Percentiles rank a stretch among this genome's conserved stretches.
These are phyloP conservation scores for Penicillium angulare DNA, from an alignment of 495 filamentous ascomycete species.

Conservation along the genomic window DNA sequence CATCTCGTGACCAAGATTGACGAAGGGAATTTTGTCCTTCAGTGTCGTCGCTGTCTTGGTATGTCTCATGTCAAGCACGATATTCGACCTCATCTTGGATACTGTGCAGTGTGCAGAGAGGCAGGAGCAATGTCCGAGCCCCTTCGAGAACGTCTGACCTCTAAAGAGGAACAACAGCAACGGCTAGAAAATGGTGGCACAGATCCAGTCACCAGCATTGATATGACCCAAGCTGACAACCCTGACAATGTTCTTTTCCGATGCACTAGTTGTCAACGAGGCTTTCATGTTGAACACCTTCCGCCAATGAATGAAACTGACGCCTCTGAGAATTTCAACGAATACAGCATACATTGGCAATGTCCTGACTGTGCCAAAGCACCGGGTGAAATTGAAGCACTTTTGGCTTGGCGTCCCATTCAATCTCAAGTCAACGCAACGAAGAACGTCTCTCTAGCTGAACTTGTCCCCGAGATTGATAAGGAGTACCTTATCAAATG, in stretches of 20 bases:
- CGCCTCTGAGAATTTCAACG: constrained; percentile 40
- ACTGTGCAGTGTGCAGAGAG: constrained; percentile 66
- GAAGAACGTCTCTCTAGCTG: no score
- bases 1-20: constrained; percentile 93
- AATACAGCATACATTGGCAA: constrained; percentile 67
- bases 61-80: constrained; percentile 62
- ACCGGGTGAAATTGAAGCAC: constrained; percentile 58
- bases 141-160: constrained; percentile 66
- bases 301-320: constrained; percentile 31
- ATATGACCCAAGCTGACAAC: constrained; percentile 68
- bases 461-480: constrained; percentile 63
- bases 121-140: constrained; percentile 61
- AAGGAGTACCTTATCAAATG: constrained; percentile 94
- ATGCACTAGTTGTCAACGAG: constrained; percentile 73
- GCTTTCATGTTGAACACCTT: constrained; percentile 80
- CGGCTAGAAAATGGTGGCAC: constrained; percentile 71
- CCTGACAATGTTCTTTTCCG: constrained; percentile 74
- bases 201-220: constrained; percentile 69
- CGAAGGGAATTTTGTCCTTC: constrained; percentile 75
- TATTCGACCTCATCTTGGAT: constrained; percentile 63
- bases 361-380: constrained; percentile 70
- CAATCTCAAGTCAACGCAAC: constrained; percentile 43
- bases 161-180: constrained; percentile 78
- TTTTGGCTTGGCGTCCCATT: constrained; percentile 85
- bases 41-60: constrained; percentile 84